Evolutionary conservation across 2,329 filamentous ascomycete species (phyloP).

Genomic region (Arthrobotrys sphaeroides): DNA sequence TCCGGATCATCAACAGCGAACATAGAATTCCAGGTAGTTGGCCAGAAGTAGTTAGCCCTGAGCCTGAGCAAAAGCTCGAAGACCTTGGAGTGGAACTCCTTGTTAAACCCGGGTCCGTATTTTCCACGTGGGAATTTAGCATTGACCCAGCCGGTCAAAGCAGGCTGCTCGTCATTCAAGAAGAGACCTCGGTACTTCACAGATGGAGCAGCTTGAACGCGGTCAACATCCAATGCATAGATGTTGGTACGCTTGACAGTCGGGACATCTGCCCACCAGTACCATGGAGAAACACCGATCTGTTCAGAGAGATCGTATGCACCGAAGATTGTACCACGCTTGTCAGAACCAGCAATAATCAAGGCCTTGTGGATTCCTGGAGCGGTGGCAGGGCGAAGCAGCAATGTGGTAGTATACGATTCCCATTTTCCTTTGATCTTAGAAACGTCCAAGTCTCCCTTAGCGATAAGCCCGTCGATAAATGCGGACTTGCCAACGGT

Average conservation of each 20-base stretch:
- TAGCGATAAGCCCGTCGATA: slow-evolving; percentile 69
- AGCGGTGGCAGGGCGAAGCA: slow-evolving; percentile 67
- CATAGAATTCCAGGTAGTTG: slow-evolving; percentile 75
- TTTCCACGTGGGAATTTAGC: slow-evolving; percentile 65
- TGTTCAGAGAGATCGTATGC: slow-evolving; percentile 77
- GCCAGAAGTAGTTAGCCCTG: slow-evolving; percentile 79
- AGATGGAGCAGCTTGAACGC: slow-evolving; percentile 69
- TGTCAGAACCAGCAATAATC: slow-evolving; percentile 75
- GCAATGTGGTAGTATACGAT: slow-evolving; percentile 70
- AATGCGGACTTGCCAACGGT: slow-evolving; percentile 73
- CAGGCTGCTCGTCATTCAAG: slow-evolving; percentile 76
- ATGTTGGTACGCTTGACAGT: slow-evolving; percentile 66
- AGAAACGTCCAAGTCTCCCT: slow-evolving; percentile 69
- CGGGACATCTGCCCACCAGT: slow-evolving; percentile 74
- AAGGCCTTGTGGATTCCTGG: slow-evolving; percentile 68
- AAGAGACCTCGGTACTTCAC: slow-evolving; percentile 77
- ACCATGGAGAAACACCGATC: slow-evolving; percentile 77
- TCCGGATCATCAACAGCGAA: slow-evolving; percentile 76
- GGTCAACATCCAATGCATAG: slow-evolving; percentile 67
- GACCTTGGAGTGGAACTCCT: slow-evolving; percentile 74
- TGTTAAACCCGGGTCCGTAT: slow-evolving; percentile 64
- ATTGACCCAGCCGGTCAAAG: slow-evolving; percentile 73
- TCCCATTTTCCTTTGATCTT: slow-evolving; percentile 74
- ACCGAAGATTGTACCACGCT: slow-evolving; percentile 74
- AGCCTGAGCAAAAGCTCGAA: slow-evolving; percentile 77